Conservation (phyloP, 805 yeast genomes). For the Kuraishia floccosa region DNA sequence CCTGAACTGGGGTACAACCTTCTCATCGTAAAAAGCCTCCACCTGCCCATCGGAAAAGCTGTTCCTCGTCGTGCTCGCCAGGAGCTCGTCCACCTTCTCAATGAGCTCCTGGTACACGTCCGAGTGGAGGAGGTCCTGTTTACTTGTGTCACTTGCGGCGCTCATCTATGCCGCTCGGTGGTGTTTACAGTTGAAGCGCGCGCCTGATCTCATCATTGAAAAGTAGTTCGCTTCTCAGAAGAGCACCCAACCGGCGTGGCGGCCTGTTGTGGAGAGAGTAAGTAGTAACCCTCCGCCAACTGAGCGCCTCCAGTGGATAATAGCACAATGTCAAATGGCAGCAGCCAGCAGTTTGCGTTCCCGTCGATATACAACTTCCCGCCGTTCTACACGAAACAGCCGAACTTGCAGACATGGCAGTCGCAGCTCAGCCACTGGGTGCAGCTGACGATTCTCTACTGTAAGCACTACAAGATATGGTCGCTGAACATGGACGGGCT, state of each 20-base stretch:
- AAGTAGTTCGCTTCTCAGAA: no score
- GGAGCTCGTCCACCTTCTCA: constrained; percentile 18
- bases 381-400: constrained; percentile 86
- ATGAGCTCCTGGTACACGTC: constrained; percentile 19
- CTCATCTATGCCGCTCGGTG: no score
- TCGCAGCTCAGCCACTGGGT: constrained; percentile 79
- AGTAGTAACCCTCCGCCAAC: no score
- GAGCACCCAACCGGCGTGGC: no score
- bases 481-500: constrained; percentile 28
- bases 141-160: background rate
- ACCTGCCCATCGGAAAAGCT: no score
- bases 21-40: background rate
- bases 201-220: no score
- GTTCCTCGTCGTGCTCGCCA: constrained; percentile 8
- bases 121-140: constrained; percentile 11
- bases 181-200: no score
- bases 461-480: constrained; percentile 47
- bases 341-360: constrained; percentile 11
- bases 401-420: constrained; percentile 65
- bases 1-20: background rate
- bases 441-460: constrained; percentile 41
- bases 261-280: no score
- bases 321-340: no score
- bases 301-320: no score
- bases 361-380: constrained; percentile 69